Evolutionary conservation across 805 yeast genomes (phyloP).

Genomic region (Kazachstania psychrophila): DNA sequence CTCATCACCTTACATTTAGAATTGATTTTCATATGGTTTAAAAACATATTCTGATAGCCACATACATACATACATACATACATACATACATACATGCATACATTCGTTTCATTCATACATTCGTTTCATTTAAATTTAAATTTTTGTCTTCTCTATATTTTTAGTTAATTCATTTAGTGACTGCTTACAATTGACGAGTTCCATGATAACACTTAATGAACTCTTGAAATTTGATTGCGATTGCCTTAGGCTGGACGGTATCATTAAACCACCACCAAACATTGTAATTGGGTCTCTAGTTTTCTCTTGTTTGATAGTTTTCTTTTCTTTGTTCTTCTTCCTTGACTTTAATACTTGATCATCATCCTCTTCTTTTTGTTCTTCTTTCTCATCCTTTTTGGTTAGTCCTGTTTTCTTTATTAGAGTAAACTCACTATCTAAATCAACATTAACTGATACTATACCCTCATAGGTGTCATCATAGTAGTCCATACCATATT

Average conservation of each 20-base stretch:
- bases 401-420: background rate
- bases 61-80: background rate
- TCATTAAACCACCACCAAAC: constrained; percentile 26
- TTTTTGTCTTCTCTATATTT: constrained; percentile 1
- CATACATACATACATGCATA: background rate
- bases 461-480: constrained; percentile 24
- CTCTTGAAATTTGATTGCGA: constrained; percentile 23
- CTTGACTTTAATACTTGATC: constrained; percentile 3
- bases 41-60: background rate
- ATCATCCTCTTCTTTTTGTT: constrained; percentile 5
- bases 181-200: constrained; percentile 20
- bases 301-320: constrained; percentile 3
- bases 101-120: background rate
- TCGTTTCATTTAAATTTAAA: background rate
- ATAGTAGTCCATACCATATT: constrained; percentile 29
- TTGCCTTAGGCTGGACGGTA: constrained; percentile 22
- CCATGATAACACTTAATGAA: constrained; percentile 13
- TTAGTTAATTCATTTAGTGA: constrained; percentile 8
- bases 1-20: constrained; percentile 4
- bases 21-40: background rate
- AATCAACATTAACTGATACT: constrained; percentile 7
- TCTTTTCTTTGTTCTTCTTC: constrained; percentile 4
- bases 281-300: constrained; percentile 21
- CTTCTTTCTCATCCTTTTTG: background rate
- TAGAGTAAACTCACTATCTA: background rate